Percentiles rank a stretch among this genome's conserved stretches.
Conservation (phyloP, 139 green algal species). For the Spirogloea muscicola region DNA sequence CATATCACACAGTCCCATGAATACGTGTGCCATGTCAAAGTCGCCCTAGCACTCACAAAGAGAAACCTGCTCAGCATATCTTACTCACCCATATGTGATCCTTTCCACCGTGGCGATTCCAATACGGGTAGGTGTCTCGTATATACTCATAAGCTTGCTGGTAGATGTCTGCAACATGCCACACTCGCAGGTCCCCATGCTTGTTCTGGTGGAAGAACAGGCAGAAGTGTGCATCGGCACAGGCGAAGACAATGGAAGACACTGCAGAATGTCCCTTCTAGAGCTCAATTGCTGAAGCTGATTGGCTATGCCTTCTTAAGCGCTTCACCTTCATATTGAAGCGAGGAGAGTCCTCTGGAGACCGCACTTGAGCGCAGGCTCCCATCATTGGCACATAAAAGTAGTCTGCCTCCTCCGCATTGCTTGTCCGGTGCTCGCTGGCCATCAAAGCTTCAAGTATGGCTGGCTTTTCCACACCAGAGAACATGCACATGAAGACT, state of each 20-base stretch:
- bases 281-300: too few relatives aligned
- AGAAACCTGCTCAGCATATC: background rate
- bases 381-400: slow-evolving; percentile 33
- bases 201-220: too few relatives aligned
- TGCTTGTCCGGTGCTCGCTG: slow-evolving; percentile 21
- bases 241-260: too few relatives aligned
- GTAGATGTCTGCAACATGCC: slow-evolving; percentile 9
- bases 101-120: slow-evolving; percentile 11
- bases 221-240: too few relatives aligned
- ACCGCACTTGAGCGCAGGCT: slow-evolving; percentile 9
- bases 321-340: slow-evolving; percentile 27
- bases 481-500: too few relatives aligned
- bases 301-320: too few relatives aligned
- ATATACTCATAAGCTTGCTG: slow-evolving; percentile 13
- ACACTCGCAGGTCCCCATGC: too few relatives aligned
- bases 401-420: slow-evolving; percentile 24
- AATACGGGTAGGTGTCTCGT: slow-evolving; percentile 1
- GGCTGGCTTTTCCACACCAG: background rate
- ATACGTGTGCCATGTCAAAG: too few relatives aligned
- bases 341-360: slow-evolving; percentile 19
- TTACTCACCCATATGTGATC: slow-evolving; percentile 16
- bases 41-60: background rate
- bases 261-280: too few relatives aligned
- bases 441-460: slow-evolving; percentile 15
- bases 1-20: too few relatives aligned